Conservation (phyloP, 805 yeast genomes). For the Starmera caribaea region DNA sequence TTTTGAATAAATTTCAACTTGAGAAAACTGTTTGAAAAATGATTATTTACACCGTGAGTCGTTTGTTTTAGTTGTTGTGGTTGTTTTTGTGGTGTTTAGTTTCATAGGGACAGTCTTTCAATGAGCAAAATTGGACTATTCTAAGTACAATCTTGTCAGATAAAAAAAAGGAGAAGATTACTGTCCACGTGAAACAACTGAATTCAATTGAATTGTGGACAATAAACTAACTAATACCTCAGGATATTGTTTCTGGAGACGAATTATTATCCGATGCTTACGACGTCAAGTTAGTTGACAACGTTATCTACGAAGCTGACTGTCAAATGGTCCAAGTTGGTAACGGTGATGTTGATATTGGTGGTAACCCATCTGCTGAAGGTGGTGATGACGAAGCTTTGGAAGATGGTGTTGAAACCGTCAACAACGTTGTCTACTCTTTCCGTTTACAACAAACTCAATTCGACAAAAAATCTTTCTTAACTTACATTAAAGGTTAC, state of each 20-base stretch:
- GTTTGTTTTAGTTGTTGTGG: too few relatives aligned
- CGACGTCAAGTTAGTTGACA: conserved; percentile 79
- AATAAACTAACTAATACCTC: conserved; percentile 23
- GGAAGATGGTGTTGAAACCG: conserved; percentile 82
- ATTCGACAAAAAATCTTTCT: conserved; percentile 96
- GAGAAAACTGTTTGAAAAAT: conserved; percentile 4
- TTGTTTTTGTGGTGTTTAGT: background rate
- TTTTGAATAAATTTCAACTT: background rate
- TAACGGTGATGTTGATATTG: conserved; percentile 93
- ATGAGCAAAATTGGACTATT: too few relatives aligned
- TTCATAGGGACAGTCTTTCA: too few relatives aligned
- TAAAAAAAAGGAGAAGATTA: background rate
- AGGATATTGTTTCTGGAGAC: conserved; percentile 89
- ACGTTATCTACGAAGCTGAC: conserved; percentile 93
- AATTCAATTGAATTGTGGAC: background rate
- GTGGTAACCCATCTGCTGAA: conserved; percentile 99
- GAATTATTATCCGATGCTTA: conserved; percentile 97
- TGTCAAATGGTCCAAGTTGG: conserved; percentile 85
- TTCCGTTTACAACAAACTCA: conserved; percentile 95
- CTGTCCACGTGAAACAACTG: background rate
- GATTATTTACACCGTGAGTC: conserved; percentile 11
- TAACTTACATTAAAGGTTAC: conserved; percentile 97
- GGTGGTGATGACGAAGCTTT: conserved; percentile 61
- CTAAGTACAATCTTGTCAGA: too few relatives aligned
- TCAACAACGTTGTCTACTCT: conserved; percentile 97